Conservation (phyloP, 495 filamentous ascomycete genomes). For the Oleoguttula mirabilis region DNA sequence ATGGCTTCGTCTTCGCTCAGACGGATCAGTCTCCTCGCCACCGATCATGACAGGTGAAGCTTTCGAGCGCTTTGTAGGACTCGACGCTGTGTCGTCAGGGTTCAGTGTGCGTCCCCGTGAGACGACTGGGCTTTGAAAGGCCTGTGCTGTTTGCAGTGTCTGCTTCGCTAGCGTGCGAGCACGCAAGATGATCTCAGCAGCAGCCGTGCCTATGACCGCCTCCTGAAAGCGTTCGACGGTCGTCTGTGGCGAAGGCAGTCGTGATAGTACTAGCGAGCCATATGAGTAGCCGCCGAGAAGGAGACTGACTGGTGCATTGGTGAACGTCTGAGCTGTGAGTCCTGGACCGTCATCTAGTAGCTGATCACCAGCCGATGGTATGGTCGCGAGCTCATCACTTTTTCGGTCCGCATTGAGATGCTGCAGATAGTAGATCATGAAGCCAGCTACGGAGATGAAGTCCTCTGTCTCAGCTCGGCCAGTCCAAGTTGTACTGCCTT, state of each 20-base stretch:
- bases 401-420: slow-evolving; percentile 18
- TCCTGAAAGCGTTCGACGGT: slow-evolving; percentile 48
- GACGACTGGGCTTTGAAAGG: not conserved
- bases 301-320: slow-evolving; percentile 25
- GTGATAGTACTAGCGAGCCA: slow-evolving; percentile 66
- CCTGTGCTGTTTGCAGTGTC: slow-evolving; percentile 32
- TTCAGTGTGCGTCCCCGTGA: not conserved
- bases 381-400: not conserved
- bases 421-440: slow-evolving; percentile 60
- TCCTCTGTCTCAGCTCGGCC: slow-evolving; percentile 67
- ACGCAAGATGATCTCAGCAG: slow-evolving; percentile 52
- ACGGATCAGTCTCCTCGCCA: slow-evolving; percentile 27
- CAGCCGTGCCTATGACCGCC: slow-evolving; percentile 38
- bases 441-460: slow-evolving; percentile 67
- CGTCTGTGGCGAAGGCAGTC: slow-evolving; percentile 49
- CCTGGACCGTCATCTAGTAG: slow-evolving; percentile 2
- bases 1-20: slow-evolving; percentile 21
- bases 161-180: slow-evolving; percentile 51
- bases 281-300: slow-evolving; percentile 84
- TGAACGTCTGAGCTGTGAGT: not conserved
- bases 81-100: not conserved
- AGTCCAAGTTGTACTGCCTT: slow-evolving; percentile 75
- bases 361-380: too few species aligned
- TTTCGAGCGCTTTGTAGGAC: not conserved
- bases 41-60: slow-evolving; percentile 22